Percentiles rank a stretch among this genome's conserved stretches.
phyloP scores from a whole-genome alignment of 2,329 filamentous ascomycete species.

The Aspergillus pseudoglaucus region DNA sequence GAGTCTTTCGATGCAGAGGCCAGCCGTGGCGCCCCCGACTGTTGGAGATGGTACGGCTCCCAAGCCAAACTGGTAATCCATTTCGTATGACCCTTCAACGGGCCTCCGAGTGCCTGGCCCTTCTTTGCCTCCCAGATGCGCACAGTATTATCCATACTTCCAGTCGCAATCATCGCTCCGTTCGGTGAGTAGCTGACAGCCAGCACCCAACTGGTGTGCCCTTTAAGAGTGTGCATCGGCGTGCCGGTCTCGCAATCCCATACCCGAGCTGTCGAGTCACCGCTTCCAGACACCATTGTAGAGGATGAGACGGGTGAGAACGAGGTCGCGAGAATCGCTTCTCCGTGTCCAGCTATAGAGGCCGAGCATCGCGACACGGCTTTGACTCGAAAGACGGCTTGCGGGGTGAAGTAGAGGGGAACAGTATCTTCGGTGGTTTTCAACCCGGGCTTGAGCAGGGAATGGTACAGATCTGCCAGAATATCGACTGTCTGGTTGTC shows the following conservation, averaged over 20 bases:
- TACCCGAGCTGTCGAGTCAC: slow-evolving; percentile 83
- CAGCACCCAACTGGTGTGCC: slow-evolving; percentile 85
- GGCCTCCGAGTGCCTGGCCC: slow-evolving; percentile 64
- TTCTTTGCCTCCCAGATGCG: slow-evolving; percentile 80
- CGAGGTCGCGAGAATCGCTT: slow-evolving; percentile 77
- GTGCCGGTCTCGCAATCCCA: slow-evolving; percentile 96
- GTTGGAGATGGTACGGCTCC: slow-evolving; percentile 87
- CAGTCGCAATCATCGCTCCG: slow-evolving; percentile 72
- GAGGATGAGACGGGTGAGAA: slow-evolving; percentile 76
- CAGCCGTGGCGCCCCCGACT: slow-evolving; percentile 65
- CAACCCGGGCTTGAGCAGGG: slow-evolving; percentile 44
- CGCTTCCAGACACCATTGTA: slow-evolving; percentile 77
- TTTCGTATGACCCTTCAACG: slow-evolving; percentile 78
- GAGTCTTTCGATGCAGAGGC: slow-evolving; percentile 86
- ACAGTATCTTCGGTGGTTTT: slow-evolving; percentile 57
- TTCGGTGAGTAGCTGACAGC: slow-evolving; percentile 84
- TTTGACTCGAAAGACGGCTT: slow-evolving; percentile 89
- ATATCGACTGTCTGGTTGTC: slow-evolving; percentile 39
- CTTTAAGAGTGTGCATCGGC: slow-evolving; percentile 75
- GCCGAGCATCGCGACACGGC: slow-evolving; percentile 85
- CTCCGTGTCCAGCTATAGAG: slow-evolving; percentile 81
- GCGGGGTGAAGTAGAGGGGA: slow-evolving; percentile 63
- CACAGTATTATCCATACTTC: slow-evolving; percentile 89
- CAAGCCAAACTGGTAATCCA: slow-evolving; percentile 84
- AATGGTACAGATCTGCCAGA: slow-evolving; percentile 44